phyloP scores from a whole-genome alignment of 148 eudicot species.

The Camellia sinensis region DNA sequence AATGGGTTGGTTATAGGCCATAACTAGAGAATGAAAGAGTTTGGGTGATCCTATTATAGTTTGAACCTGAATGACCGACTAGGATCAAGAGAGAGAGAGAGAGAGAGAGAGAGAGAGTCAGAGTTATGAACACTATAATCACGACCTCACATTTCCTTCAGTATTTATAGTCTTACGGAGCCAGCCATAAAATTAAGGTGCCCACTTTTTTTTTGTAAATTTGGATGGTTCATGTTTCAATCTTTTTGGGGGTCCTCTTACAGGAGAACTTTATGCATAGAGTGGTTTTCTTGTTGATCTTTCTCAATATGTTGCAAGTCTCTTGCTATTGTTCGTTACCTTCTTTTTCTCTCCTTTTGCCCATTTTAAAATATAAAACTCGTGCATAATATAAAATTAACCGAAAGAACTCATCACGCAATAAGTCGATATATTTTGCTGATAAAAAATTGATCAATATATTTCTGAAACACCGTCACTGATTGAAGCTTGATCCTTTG shows the following conservation, averaged over 20 bases:
- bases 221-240: not conserved
- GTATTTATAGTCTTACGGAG: slow-evolving; percentile 26
- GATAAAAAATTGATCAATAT: not conserved
- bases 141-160: slow-evolving; percentile 5
- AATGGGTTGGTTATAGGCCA: slow-evolving; percentile 29
- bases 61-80: not conserved
- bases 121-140: slow-evolving; percentile 14
- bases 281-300: not conserved
- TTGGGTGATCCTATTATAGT: slow-evolving; percentile 2
- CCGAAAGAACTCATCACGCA: not conserved
- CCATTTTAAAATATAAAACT: not conserved
- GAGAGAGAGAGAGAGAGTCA: slow-evolving; percentile 16
- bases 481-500: slow-evolving; percentile 12
- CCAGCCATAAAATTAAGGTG: not conserved
- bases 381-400: not conserved
- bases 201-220: not conserved
- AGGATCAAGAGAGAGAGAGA: not conserved
- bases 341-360: not conserved
- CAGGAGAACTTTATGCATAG: not conserved
- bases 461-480: not conserved
- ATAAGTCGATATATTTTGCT: too few relatives aligned
- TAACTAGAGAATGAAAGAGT: slow-evolving; percentile 4
- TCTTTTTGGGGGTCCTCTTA: not conserved
- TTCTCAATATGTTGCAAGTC: not conserved
- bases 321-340: not conserved